A percentile compares a stretch with the other conserved stretches of the same genome.
These are phyloP conservation scores for Paragyromitra xinjiangensis DNA, from an alignment of 495 filamentous ascomycete species.

Conservation along the genomic window DNA sequence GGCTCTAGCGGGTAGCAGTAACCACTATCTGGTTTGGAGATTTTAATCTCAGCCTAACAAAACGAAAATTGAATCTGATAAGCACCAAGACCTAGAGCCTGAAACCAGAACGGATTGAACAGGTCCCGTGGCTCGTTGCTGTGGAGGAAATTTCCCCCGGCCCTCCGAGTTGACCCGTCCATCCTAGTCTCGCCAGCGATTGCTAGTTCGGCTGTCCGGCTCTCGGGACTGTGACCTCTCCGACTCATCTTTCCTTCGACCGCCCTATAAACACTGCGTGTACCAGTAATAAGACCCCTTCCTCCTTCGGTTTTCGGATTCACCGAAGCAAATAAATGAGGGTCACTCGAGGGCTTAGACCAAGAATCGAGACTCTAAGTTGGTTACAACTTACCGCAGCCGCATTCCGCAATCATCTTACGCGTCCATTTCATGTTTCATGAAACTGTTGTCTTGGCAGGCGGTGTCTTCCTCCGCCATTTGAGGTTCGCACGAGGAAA, in stretches of 20 bases:
- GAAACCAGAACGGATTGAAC: neutral
- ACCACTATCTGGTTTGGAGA: neutral
- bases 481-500: neutral
- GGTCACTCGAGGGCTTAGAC: neutral
- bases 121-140: slow-evolving; percentile 16
- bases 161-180: slow-evolving; percentile 45
- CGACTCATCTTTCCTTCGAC: slow-evolving; percentile 36
- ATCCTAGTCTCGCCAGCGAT: slow-evolving; percentile 41
- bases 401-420: slow-evolving; percentile 13
- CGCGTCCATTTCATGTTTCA: slow-evolving; percentile 12
- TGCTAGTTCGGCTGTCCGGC: slow-evolving; percentile 43
- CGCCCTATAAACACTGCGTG: neutral
- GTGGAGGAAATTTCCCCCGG: slow-evolving; percentile 41
- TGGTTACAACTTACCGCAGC: neutral
- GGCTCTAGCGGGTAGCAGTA: slow-evolving; percentile 4
- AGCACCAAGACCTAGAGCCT: neutral
- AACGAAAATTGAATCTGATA: slow-evolving; percentile 33
- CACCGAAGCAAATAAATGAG: neutral
- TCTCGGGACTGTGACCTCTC: slow-evolving; percentile 25
- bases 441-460: slow-evolving; percentile 18
- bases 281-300: neutral
- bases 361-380: slow-evolving; percentile 2
- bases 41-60: neutral
- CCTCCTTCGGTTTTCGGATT: neutral
- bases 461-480: neutral